A percentile compares a stretch with the other conserved stretches of the same genome.
Evolutionary conservation across 495 filamentous ascomycete species (phyloP).

Genomic region (Rusavskia elegans): DNA sequence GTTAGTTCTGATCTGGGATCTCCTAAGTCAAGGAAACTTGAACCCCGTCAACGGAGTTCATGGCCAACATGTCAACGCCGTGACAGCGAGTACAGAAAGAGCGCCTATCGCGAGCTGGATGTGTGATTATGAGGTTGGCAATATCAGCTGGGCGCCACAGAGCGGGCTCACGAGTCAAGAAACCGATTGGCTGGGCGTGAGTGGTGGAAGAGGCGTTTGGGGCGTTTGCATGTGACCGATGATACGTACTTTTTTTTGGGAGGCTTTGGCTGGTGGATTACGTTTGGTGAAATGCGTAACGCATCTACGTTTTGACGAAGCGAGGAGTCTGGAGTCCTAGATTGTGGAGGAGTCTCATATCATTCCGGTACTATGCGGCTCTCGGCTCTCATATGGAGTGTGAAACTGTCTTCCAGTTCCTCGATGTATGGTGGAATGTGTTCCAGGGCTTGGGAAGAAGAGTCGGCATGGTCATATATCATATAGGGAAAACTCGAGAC

Average conservation of each 20-base stretch:
- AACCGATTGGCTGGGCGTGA: constrained; percentile 88
- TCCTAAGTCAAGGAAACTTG: constrained; percentile 46
- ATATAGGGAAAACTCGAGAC: neutral
- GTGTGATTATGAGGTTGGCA: constrained; percentile 92
- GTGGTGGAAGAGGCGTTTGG: constrained; percentile 82
- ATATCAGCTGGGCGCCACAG: constrained; percentile 86
- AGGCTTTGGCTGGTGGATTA: neutral
- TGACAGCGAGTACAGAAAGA: constrained; percentile 31
- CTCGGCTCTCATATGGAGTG: too few species aligned
- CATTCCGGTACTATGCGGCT: too few species aligned
- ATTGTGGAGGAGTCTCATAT: too few species aligned
- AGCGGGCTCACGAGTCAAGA: constrained; percentile 54
- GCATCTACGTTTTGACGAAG: neutral
- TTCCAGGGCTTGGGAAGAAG: neutral
- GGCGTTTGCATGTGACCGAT: constrained; percentile 37
- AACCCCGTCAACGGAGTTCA: constrained; percentile 7
- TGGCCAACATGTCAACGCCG: constrained; percentile 21
- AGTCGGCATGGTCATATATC: neutral
- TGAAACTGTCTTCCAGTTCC: neutral
- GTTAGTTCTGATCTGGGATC: constrained; percentile 84
- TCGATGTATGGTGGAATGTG: neutral
- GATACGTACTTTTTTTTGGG: neutral
- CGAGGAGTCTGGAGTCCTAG: neutral
- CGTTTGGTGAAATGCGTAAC: neutral
- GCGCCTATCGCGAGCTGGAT: constrained; percentile 76